These are phyloP conservation scores for Fragaria vesca DNA, from an alignment of 306 rosid genomes.

Conservation along the genomic window DNA sequence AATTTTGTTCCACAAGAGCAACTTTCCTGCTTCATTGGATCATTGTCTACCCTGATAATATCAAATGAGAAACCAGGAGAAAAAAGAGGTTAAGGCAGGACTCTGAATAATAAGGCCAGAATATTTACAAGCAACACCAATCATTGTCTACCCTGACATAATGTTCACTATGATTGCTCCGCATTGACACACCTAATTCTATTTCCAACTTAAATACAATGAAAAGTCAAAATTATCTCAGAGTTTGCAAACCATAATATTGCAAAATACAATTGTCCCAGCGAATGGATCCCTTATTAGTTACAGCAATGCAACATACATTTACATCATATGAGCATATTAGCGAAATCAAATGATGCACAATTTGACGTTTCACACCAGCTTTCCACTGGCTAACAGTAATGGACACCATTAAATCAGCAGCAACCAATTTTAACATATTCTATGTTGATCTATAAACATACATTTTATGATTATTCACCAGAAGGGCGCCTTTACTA, in stretches of 20 bases:
- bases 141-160: background rate
- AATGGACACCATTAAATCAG: background rate
- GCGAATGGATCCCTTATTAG: background rate
- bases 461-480: background rate
- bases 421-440: background rate
- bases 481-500: background rate
- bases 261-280: background rate
- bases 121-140: background rate
- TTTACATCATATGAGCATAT: background rate
- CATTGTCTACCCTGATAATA: conserved; percentile 50
- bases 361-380: background rate
- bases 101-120: background rate
- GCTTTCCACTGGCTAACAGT: background rate
- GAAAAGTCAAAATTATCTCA: background rate
- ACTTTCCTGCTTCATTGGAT: conserved; percentile 27
- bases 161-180: background rate
- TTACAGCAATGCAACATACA: background rate
- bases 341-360: background rate
- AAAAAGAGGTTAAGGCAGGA: background rate
- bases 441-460: background rate
- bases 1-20: conserved; percentile 24
- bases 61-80: conserved; percentile 6
- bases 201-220: background rate
- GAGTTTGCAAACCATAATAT: background rate
- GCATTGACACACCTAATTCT: background rate